phyloP scores from a whole-genome alignment of 2,329 filamentous ascomycete species.

The Aspergillus pseudotamarii region DNA sequence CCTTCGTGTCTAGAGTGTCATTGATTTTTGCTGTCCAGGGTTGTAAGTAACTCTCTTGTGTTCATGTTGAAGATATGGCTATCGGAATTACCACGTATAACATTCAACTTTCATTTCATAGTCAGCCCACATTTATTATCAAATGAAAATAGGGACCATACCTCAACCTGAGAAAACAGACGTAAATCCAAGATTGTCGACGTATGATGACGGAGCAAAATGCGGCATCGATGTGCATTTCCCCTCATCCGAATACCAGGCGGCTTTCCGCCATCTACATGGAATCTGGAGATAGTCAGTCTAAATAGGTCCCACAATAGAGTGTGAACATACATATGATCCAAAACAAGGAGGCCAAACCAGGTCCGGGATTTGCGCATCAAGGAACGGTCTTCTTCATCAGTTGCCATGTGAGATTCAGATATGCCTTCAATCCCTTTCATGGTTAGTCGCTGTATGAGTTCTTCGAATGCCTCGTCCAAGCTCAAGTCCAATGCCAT shows the following conservation, averaged over 20 bases:
- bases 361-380: conserved; percentile 53
- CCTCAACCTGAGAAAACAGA: conserved; percentile 56
- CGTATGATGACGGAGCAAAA: conserved; percentile 47
- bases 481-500: conserved; percentile 55
- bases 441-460: conserved; percentile 34
- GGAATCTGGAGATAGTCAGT: conserved; percentile 32
- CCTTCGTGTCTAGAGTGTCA: conserved; percentile 32
- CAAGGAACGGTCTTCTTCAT: conserved; percentile 35
- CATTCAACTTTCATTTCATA: conserved; percentile 39
- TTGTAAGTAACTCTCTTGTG: conserved; percentile 1
- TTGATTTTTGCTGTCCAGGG: conserved; percentile 38
- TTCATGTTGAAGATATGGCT: not conserved
- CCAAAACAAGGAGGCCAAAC: conserved; percentile 57
- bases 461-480: conserved; percentile 46
- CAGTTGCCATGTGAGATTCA: conserved; percentile 14
- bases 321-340: conserved; percentile 45
- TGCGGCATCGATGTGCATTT: conserved; percentile 48
- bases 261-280: conserved; percentile 50
- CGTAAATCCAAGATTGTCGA: conserved; percentile 54
- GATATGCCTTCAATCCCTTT: conserved; percentile 24
- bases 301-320: too few species aligned
- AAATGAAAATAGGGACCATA: conserved; percentile 12
- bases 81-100: conserved; percentile 36
- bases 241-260: conserved; percentile 43
- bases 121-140: conserved; percentile 9